Conservation (phyloP, 768 basidiomycete genomes). For the Scleroderma citrinum region DNA sequence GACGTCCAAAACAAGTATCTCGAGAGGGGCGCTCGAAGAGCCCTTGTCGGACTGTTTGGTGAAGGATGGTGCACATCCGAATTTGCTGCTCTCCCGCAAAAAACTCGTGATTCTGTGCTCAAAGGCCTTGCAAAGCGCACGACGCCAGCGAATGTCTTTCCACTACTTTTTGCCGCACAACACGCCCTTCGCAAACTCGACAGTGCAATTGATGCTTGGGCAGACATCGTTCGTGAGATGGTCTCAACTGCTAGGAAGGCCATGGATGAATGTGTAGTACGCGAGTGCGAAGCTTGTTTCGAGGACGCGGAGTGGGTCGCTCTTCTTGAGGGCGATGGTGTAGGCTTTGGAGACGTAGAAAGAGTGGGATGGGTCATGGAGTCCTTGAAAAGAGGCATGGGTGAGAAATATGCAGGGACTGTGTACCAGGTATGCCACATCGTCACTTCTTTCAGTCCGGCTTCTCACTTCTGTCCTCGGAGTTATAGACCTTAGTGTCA, state of each 20-base stretch:
- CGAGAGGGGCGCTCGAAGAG: constrained; percentile 65
- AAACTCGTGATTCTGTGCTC: constrained; percentile 62
- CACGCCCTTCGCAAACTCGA: constrained; percentile 51
- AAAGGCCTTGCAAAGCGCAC: constrained; percentile 68
- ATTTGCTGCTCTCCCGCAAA: constrained; percentile 63
- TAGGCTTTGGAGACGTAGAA: constrained; percentile 72
- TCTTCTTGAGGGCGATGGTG: constrained; percentile 68
- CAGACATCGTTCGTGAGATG: constrained; percentile 47
- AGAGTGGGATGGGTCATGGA: constrained; percentile 73
- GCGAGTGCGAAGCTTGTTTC: constrained; percentile 59
- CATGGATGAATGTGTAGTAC: constrained; percentile 58
- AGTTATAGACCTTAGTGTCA: constrained; percentile 61
- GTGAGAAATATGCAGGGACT: constrained; percentile 53
- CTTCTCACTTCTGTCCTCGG: background rate
- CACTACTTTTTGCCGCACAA: constrained; percentile 62
- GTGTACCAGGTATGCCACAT: constrained; percentile 66
- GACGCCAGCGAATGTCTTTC: constrained; percentile 59
- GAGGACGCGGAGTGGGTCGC: constrained; percentile 65
- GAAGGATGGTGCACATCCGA: constrained; percentile 85
- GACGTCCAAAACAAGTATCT: constrained; percentile 75
- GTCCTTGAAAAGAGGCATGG: constrained; percentile 54
- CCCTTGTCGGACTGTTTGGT: constrained; percentile 79
- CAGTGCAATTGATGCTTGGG: constrained; percentile 49
- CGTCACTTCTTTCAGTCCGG: background rate
- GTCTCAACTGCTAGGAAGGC: constrained; percentile 53